Base-by-base conservation (phyloP, 2,329 filamentous ascomycete genomes). In the Nothophaeocryptopus gaeumannii region DNA sequence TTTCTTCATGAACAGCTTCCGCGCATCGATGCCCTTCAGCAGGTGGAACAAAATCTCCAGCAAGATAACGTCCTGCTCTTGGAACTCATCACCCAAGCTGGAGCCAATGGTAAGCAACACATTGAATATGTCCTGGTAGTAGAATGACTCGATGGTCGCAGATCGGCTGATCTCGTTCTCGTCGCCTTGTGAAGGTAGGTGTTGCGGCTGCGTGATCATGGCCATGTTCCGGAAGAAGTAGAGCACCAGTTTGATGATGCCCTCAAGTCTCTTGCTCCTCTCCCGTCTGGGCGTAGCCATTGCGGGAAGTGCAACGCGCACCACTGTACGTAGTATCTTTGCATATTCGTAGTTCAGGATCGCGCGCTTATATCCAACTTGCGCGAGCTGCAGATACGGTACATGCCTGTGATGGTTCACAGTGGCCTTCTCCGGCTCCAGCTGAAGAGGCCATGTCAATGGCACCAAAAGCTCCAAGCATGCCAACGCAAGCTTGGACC, bases 41-140 rank as follows among this genome's bases (percentile, higher is more conserved):
- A 99, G 70, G 61, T 97, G 89, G 70, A 96, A 99, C 26, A 99
- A 72, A 34, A 92, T 88, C 66, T 99, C 93, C 72, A 99, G 81
- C 15, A 96, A 71, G n/a, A 90, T 79, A 2, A 92, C 84, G 65
- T 97, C 92, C 60, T 97, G 89, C 12, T 84, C 83, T 54, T 86
- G 84, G 68, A 96, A 99, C 61, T 97, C 92, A 35, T 96, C 90
- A 31, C 88, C 89, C 75, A 96, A 92, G 55, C 92, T 95, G 2
- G 91, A 96, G 10, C 89, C 87, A 40, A 99, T 76, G 0, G 90
- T 95, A 45, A 97, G 74, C 15, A 99, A 72, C 2, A 95, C 78
- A 46, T 89, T 82, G 61, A 97, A 88, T 15, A 96, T 88, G 67
- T 96, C 91, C 69, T 99, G 93, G 57, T 86, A 84, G 33, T 92